These are phyloP conservation scores for Kodamaea sagamina DNA, from an alignment of 805 yeast genomes.

Conservation along the genomic window DNA sequence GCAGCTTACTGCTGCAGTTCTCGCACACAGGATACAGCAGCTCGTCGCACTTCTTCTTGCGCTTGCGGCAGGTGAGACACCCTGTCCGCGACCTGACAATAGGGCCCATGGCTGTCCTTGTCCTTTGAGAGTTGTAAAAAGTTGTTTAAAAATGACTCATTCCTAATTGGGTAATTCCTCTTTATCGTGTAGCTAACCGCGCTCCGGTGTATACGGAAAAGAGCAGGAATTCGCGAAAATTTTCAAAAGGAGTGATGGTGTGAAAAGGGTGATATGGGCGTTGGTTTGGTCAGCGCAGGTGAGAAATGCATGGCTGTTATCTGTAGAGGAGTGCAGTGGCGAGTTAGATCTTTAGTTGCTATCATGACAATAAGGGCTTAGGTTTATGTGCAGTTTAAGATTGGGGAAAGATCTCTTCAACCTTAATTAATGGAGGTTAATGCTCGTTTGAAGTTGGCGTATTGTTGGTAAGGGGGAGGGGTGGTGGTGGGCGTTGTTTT, in stretches of 20 bases:
- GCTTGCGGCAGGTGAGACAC: conserved; percentile 62
- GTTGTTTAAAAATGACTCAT: conserved; percentile 21
- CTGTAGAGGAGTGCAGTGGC: too few species aligned
- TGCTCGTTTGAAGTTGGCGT: too few species aligned
- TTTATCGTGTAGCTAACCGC: conserved; percentile 26
- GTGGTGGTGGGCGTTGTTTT: too few species aligned
- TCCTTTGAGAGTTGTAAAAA: not conserved
- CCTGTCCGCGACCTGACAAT: conserved; percentile 32
- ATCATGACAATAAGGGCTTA: too few species aligned
- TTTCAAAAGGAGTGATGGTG: not conserved
- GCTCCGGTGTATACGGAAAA: conserved; percentile 20
- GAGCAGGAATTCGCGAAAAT: not conserved
- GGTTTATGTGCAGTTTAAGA: too few species aligned
- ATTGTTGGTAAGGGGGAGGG: too few species aligned
- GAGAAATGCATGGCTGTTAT: too few species aligned
- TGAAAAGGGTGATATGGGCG: not conserved
- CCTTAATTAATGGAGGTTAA: too few species aligned
- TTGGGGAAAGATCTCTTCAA: too few species aligned
- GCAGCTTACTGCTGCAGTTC: conserved; percentile 24
- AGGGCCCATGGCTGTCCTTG: conserved; percentile 13
- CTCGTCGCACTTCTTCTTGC: conserved; percentile 47
- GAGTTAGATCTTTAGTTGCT: too few species aligned
- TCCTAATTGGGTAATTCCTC: conserved; percentile 30
- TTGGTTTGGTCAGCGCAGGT: too few species aligned
- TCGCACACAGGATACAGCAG: conserved; percentile 31